These are phyloP conservation scores for Pseudomassariella vexata DNA, from an alignment of 2,329 filamentous ascomycete species.

Conservation along the genomic window DNA sequence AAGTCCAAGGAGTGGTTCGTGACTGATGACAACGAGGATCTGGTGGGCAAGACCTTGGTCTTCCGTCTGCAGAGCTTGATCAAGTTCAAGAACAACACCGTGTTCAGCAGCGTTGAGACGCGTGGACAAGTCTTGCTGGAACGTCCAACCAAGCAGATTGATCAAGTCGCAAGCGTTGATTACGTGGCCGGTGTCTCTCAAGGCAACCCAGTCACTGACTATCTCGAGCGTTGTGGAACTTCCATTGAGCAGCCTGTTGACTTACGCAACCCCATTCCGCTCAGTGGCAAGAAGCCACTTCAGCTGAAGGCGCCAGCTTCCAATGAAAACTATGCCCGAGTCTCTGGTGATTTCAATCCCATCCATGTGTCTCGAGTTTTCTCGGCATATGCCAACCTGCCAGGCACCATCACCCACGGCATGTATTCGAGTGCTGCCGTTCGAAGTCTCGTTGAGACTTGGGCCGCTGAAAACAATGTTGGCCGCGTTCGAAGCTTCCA, in stretches of 20 bases:
- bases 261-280: constrained; percentile 95
- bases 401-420: constrained; percentile 95
- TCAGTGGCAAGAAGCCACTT: constrained; percentile 86
- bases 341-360: constrained; percentile 97
- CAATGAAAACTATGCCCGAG: constrained; percentile 95
- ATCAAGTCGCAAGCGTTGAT: constrained; percentile 94
- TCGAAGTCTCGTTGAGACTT: constrained; percentile 92
- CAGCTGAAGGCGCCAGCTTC: constrained; percentile 86
- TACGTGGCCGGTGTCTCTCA: constrained; percentile 89
- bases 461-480: constrained; percentile 98
- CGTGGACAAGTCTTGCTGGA: constrained; percentile 89
- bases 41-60: constrained; percentile 86
- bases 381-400: constrained; percentile 89
- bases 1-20: constrained; percentile 98
- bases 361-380: constrained; percentile 98
- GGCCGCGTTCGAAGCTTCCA: constrained; percentile 97
- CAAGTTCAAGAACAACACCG: constrained; percentile 88
- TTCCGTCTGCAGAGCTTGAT: constrained; percentile 93
- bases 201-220: constrained; percentile 95
- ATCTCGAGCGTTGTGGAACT: constrained; percentile 83
- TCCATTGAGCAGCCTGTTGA: constrained; percentile 93
- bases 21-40: constrained; percentile 71
- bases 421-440: constrained; percentile 99
- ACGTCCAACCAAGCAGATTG: constrained; percentile 92
- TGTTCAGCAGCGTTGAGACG: constrained; percentile 89